phyloP scores from a whole-genome alignment of 2,329 filamentous ascomycete species.

The Domatiomyces catenatus region DNA sequence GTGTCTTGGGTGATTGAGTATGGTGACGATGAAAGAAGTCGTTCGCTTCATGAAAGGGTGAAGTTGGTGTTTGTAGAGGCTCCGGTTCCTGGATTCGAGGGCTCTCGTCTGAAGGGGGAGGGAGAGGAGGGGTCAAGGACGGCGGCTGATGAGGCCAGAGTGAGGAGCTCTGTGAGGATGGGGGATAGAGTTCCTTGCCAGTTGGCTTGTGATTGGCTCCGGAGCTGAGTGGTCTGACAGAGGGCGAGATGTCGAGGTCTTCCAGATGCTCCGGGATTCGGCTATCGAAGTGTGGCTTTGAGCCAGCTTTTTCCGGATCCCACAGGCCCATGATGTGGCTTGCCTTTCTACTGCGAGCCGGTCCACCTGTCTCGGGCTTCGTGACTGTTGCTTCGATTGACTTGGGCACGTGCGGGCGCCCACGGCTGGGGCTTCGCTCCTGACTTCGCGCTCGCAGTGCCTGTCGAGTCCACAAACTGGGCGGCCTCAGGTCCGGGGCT shows the following conservation, averaged over 20 bases:
- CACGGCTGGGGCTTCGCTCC: constrained; percentile 29
- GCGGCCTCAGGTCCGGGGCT: background rate
- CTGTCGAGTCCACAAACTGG: constrained; percentile 1
- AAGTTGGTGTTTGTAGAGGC: background rate
- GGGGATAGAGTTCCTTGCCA: background rate
- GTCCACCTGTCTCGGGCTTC: constrained; percentile 38
- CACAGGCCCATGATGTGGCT: constrained; percentile 51
- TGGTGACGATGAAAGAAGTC: background rate
- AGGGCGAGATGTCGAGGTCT: background rate
- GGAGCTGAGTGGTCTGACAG: background rate
- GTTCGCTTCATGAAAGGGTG: background rate
- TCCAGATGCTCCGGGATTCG: background rate
- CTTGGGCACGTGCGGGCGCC: constrained; percentile 39
- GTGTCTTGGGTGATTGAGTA: background rate
- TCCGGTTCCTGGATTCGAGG: background rate
- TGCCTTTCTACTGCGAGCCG: constrained; percentile 48
- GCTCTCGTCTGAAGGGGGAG: background rate
- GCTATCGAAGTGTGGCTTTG: background rate
- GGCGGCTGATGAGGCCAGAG: background rate
- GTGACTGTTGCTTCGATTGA: constrained; percentile 49
- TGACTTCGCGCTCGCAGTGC: constrained; percentile 16
- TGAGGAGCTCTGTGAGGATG: too few species aligned
- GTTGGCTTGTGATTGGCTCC: background rate
- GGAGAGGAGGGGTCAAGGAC: background rate
- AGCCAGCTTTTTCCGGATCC: constrained; percentile 25